Percentiles rank a stretch among this genome's conserved stretches.
phyloP scores from a whole-genome alignment of 352 stramenopile genomes.

The Phytophthora fragariae region DNA sequence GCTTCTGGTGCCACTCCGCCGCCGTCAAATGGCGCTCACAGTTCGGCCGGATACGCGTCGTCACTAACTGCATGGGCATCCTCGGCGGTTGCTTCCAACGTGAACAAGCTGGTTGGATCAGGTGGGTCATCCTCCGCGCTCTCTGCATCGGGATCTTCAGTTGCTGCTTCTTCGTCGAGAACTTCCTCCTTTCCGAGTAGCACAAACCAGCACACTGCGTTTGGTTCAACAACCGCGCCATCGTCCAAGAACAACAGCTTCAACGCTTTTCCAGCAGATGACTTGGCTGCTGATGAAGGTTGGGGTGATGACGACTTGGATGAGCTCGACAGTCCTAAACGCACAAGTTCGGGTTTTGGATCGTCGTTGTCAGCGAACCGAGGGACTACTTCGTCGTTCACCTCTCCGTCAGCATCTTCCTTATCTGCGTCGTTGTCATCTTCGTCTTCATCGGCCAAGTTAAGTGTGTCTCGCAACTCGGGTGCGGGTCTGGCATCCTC shows the following conservation, averaged over 20 bases:
- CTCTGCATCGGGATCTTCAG: constrained; percentile 20
- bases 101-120: constrained; percentile 70
- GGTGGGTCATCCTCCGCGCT: constrained; percentile 38
- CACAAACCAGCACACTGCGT: constrained; percentile 24
- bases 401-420: constrained; percentile 32
- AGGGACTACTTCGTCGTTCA: constrained; percentile 33
- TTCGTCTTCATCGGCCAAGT: constrained; percentile 58
- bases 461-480: constrained; percentile 49
- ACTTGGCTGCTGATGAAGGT: constrained; percentile 62
- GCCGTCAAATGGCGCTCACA: constrained; percentile 36
- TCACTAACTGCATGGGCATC: constrained; percentile 82
- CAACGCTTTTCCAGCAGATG: constrained; percentile 53
- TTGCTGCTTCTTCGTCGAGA: constrained; percentile 29
- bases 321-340: constrained; percentile 51
- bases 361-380: constrained; percentile 42
- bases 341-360: constrained; percentile 32
- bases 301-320: constrained; percentile 77
- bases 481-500: background rate
- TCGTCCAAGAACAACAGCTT: constrained; percentile 38
- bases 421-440: constrained; percentile 46
- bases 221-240: constrained; percentile 23
- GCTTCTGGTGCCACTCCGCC: constrained; percentile 12
- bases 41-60: constrained; percentile 61
- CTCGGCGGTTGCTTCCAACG: constrained; percentile 71
- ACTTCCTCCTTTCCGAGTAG: constrained; percentile 36